A percentile compares a stretch with the other conserved stretches of the same genome.
phyloP scores from a whole-genome alignment of 2,329 filamentous ascomycete genomes.

The Bipolaris oryzae region DNA sequence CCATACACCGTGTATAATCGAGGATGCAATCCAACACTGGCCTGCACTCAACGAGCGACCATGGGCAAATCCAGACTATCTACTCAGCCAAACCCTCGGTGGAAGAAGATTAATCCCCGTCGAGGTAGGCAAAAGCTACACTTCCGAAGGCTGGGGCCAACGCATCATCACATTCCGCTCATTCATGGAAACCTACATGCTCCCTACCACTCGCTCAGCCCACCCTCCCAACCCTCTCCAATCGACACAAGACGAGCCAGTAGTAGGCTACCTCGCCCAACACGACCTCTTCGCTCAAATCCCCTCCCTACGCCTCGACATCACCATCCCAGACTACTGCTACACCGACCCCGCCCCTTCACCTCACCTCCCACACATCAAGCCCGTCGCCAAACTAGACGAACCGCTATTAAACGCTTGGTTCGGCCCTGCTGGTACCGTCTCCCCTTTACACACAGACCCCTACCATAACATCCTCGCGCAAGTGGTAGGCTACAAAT shows the following conservation, averaged over 20 bases:
- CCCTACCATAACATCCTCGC: slow-evolving; percentile 91
- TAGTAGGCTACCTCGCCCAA: slow-evolving; percentile 88
- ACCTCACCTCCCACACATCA: slow-evolving; percentile 22
- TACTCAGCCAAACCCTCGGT: slow-evolving; percentile 73
- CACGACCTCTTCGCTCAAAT: slow-evolving; percentile 87
- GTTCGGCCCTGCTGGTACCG: slow-evolving; percentile 87
- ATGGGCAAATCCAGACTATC: slow-evolving; percentile 77
- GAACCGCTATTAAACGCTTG: slow-evolving; percentile 84
- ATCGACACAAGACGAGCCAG: neutral
- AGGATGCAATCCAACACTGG: slow-evolving; percentile 71
- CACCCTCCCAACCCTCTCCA: neutral
- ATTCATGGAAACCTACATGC: slow-evolving; percentile 70
- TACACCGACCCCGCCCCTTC: slow-evolving; percentile 64
- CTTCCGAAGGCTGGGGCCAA: slow-evolving; percentile 84
- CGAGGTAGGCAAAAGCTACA: slow-evolving; percentile 86
- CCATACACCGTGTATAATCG: slow-evolving; percentile 69
- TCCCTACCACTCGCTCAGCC: slow-evolving; percentile 18
- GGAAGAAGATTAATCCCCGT: slow-evolving; percentile 84
- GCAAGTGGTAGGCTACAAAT: slow-evolving; percentile 89
- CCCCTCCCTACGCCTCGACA: slow-evolving; percentile 74
- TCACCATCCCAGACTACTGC: slow-evolving; percentile 82
- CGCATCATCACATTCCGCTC: slow-evolving; percentile 74
- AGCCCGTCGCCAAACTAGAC: slow-evolving; percentile 37
- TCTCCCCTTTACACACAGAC: slow-evolving; percentile 92
- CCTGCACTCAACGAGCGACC: slow-evolving; percentile 71